phyloP scores from a whole-genome alignment of 192 early-diverging fungal genomes.

The Jimgerdemannia flammicorona region DNA sequence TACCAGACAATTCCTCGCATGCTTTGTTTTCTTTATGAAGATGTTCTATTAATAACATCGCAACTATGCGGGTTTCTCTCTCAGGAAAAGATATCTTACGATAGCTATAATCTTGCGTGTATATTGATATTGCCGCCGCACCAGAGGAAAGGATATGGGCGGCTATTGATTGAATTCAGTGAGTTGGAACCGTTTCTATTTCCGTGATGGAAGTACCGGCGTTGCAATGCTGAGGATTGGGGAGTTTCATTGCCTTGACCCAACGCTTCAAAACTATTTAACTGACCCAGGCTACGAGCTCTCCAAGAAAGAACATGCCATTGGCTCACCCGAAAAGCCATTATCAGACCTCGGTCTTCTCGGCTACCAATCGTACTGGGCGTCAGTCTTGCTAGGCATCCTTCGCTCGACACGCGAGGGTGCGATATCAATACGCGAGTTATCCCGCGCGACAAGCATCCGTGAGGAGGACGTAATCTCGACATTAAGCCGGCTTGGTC shows the following conservation, averaged over 20 bases:
- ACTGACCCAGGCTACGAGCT: conserved; percentile 67
- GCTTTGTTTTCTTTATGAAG: background rate
- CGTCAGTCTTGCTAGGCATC: conserved; percentile 57
- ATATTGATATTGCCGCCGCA: conserved; percentile 85
- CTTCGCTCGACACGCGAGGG: conserved; percentile 3
- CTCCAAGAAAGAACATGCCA: conserved; percentile 60
- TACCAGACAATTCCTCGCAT: background rate
- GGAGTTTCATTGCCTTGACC: background rate
- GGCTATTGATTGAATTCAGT: conserved; percentile 90
- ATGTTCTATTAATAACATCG: background rate
- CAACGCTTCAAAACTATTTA: background rate
- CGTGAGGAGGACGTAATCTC: conserved; percentile 20
- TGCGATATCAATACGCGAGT: conserved; percentile 1
- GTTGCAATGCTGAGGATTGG: background rate
- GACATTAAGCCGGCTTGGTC: conserved; percentile 10
- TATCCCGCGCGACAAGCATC: conserved; percentile 17
- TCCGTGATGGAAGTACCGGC: background rate
- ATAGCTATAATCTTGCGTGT: conserved; percentile 87
- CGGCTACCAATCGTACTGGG: conserved; percentile 84
- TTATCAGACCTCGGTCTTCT: conserved; percentile 79
- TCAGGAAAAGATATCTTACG: conserved; percentile 81
- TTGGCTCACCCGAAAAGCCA: conserved; percentile 87
- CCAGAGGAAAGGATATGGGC: conserved; percentile 82
- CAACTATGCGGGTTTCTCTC: background rate
- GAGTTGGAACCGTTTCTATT: conserved; percentile 27